These are phyloP conservation scores for Akanthomyces muscarius DNA, from an alignment of 2,329 filamentous ascomycete species.

Conservation along the genomic window DNA sequence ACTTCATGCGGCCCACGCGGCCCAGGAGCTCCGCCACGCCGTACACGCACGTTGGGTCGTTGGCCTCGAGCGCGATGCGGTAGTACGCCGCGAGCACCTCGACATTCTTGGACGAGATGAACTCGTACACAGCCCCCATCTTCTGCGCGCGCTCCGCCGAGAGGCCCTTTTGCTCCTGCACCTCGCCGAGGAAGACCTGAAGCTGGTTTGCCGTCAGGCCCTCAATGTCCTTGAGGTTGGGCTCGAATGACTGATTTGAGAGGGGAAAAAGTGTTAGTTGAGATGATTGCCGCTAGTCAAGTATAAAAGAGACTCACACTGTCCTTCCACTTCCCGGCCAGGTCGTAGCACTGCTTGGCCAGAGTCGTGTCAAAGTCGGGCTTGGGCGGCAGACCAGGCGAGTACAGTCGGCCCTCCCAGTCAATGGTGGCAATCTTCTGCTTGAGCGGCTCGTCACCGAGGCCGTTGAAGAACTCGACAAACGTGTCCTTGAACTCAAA, in stretches of 20 bases:
- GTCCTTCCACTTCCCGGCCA: constrained; percentile 77
- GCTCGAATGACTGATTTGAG: constrained; percentile 52
- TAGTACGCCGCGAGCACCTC: constrained; percentile 82
- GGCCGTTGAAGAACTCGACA: constrained; percentile 71
- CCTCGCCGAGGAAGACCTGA: constrained; percentile 80
- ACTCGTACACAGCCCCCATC: constrained; percentile 72
- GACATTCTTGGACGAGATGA: constrained; percentile 73
- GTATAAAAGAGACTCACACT: constrained; percentile 37
- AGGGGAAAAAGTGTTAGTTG: not conserved
- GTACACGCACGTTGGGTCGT: constrained; percentile 64
- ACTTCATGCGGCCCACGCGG: constrained; percentile 92
- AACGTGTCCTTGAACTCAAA: constrained; percentile 92
- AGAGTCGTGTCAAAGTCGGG: constrained; percentile 86
- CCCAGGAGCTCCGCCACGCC: constrained; percentile 73
- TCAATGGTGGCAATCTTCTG: constrained; percentile 70
- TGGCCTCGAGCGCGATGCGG: constrained; percentile 70
- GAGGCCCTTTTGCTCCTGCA: constrained; percentile 64
- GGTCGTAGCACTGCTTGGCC: constrained; percentile 77
- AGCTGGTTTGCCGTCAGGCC: constrained; percentile 81
- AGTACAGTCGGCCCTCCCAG: constrained; percentile 88
- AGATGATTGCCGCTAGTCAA: not conserved
- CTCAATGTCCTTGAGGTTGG: constrained; percentile 63
- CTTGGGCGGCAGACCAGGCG: constrained; percentile 84
- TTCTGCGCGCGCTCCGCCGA: constrained; percentile 60
- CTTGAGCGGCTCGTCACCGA: constrained; percentile 58